These are phyloP conservation scores for Bathelium albidoporum DNA, from an alignment of 495 filamentous ascomycete species.

Conservation along the genomic window DNA sequence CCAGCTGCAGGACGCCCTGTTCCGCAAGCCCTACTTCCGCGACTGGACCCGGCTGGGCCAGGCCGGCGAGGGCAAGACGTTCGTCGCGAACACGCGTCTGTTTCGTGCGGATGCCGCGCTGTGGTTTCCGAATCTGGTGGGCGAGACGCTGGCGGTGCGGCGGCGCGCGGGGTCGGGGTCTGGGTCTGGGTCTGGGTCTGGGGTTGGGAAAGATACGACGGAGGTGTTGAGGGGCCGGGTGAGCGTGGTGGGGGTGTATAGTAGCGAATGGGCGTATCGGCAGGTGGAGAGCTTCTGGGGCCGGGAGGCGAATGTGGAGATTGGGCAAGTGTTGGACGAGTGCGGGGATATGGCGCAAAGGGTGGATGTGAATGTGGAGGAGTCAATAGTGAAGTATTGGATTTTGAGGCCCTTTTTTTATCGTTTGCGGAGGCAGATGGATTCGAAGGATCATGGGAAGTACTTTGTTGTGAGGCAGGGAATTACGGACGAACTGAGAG, in stretches of 20 bases:
- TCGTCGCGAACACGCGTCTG: conserved; percentile 62
- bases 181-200: no score
- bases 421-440: conserved; percentile 46
- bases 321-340: conserved; percentile 43
- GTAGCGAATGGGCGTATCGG: conserved; percentile 69
- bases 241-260: conserved; percentile 70
- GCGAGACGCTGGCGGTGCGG: conserved; percentile 50
- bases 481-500: conserved; percentile 59
- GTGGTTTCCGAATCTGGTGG: conserved; percentile 87
- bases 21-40: conserved; percentile 79
- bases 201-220: conserved; percentile 62
- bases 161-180: no score
- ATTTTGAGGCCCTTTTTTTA: conserved; percentile 57
- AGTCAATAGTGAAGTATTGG: conserved; percentile 63
- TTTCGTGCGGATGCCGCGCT: conserved; percentile 68
- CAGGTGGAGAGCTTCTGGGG: conserved; percentile 66
- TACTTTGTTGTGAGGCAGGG: conserved; percentile 83
- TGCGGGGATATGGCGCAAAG: conserved; percentile 49
- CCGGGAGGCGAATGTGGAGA: conserved; percentile 50
- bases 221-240: conserved; percentile 57
- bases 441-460: conserved; percentile 50
- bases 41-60: conserved; percentile 78
- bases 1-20: conserved; percentile 45
- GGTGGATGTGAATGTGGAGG: conserved; percentile 79
- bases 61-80: conserved; percentile 81